Evolutionary conservation across 169 alveolate genomes (phyloP).

Genomic region (Cryptosporidium meleagridis): DNA sequence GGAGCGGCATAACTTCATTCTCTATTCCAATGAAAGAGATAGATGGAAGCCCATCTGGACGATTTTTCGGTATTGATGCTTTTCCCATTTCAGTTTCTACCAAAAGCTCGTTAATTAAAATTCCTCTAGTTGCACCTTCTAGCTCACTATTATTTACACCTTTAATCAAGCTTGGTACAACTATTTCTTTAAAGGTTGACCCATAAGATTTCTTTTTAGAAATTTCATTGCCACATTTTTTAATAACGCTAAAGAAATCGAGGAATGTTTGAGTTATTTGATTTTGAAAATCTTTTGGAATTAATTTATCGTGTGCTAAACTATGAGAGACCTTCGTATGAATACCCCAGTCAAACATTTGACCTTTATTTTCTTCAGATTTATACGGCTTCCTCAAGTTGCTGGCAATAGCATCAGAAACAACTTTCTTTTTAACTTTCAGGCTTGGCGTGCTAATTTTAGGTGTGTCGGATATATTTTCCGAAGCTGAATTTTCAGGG

Average conservation of each 20-base stretch:
- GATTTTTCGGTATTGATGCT: conserved; percentile 30
- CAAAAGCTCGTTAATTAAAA: conserved; percentile 45
- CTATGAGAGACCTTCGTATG: background rate
- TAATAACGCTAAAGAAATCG: conserved; percentile 12
- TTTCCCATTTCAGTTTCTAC: conserved; percentile 33
- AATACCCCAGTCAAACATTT: background rate
- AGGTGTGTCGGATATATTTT: background rate
- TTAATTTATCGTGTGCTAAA: background rate
- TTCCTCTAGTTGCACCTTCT: conserved; percentile 57
- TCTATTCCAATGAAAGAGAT: conserved; percentile 53
- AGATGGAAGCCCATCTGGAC: conserved; percentile 74
- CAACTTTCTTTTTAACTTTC: background rate
- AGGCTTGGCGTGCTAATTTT: background rate
- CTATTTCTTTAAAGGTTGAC: conserved; percentile 26
- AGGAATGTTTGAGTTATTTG: conserved; percentile 9
- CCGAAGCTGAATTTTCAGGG: background rate
- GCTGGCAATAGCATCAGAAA: background rate
- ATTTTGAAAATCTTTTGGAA: background rate
- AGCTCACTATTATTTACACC: conserved; percentile 23
- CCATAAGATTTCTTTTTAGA: background rate
- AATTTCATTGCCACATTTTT: background rate
- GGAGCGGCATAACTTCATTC: conserved; percentile 38
- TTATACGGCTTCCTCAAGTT: background rate
- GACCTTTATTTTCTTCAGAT: no score
- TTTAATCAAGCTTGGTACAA: conserved; percentile 20